These are phyloP conservation scores for Aspergillus sp. DNA, from an alignment of 2,329 filamentous ascomycete species.

Conservation along the genomic window DNA sequence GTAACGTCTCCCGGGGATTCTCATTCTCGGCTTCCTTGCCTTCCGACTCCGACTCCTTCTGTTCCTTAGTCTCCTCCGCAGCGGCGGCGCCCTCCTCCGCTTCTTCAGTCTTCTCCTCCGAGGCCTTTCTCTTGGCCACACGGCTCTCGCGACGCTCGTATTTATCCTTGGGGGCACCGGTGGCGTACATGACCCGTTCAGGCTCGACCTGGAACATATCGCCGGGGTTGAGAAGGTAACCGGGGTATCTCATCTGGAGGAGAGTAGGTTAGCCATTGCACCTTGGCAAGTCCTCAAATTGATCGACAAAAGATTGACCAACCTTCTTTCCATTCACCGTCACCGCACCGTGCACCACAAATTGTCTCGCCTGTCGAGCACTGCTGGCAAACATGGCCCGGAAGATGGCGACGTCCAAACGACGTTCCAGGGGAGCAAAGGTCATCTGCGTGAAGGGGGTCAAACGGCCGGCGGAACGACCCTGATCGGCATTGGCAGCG, in stretches of 20 bases:
- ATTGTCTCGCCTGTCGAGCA: constrained; percentile 86
- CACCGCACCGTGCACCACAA: constrained; percentile 88
- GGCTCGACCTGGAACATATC: constrained; percentile 97
- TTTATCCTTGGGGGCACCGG: constrained; percentile 66
- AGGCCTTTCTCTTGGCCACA: constrained; percentile 21
- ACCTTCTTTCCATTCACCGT: constrained; percentile 97
- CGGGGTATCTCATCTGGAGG: constrained; percentile 79
- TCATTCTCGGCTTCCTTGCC: constrained; percentile 34
- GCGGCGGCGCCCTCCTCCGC: constrained; percentile 27
- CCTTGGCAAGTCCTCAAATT: neutral
- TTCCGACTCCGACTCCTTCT: constrained; percentile 24
- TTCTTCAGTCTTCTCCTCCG: constrained; percentile 21
- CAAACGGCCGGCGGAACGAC: constrained; percentile 17
- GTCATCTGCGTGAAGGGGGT: constrained; percentile 97
- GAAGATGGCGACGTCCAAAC: constrained; percentile 93
- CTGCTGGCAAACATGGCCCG: constrained; percentile 92
- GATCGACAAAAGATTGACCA: constrained; percentile 9
- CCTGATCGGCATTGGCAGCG: neutral
- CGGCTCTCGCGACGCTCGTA: constrained; percentile 39
- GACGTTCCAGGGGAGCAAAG: constrained; percentile 84
- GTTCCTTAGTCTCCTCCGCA: constrained; percentile 25
- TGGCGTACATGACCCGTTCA: constrained; percentile 83
- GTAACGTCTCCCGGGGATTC: constrained; percentile 49
- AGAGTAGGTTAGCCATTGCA: constrained; percentile 8
- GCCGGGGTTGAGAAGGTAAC: constrained; percentile 92